Base-by-base conservation (phyloP, 768 basidiomycete genomes). In the Phanerochaete sordida region DNA sequence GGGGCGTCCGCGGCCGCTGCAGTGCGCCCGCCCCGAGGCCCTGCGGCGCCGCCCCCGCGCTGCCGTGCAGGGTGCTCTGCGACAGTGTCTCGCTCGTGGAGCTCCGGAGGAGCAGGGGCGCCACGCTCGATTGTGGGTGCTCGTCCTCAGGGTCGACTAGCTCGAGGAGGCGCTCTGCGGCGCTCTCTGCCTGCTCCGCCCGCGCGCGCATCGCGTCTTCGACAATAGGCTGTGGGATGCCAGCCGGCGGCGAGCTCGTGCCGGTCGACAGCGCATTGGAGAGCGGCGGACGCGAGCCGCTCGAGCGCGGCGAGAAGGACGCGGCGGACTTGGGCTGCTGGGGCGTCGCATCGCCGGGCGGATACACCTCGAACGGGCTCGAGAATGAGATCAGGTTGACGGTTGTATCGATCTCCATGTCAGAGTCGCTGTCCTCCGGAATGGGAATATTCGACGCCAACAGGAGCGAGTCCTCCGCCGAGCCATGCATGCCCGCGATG, bases 111-210 rank as follows among this genome's bases (percentile, higher is more conserved):
- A 79, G 74, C 23, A 84, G 82, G 60, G 82, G 77, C 46, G 75
- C 79, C 57, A 74, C 69, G 56, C 72, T 76, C 27, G 50, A 44
- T 11, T 33, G 30, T 30, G n/a, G 50, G 19, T 21, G 47, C n/a
- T 85, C 85, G 13, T 85, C 88, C 49, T 92, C 91, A 15, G 88
- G 84, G 62, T 93, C 91, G 13, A 91, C 88, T 16, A 96, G 80
- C 71, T 97, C 95, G 39, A 96, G 71, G 27, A 98, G 74, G 51
- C 92, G 83, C 70, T 93, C 88, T 0, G 95, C 95, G 8, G 94
- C 91, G 69, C 92, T 94, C 70, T 95, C 92, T 0, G 95, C 95
- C 70, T 97, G 95, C 65, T 91, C 91, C 1, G 95, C 95, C 55
- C 91, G 84, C 2, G 91, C 91, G 46, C 87, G 83, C 65, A 96